A percentile compares a stretch with the other conserved stretches of the same genome.
These are phyloP conservation scores for Kluyveromyces nonfermentans DNA, from an alignment of 805 yeast genomes.

Conservation along the genomic window DNA sequence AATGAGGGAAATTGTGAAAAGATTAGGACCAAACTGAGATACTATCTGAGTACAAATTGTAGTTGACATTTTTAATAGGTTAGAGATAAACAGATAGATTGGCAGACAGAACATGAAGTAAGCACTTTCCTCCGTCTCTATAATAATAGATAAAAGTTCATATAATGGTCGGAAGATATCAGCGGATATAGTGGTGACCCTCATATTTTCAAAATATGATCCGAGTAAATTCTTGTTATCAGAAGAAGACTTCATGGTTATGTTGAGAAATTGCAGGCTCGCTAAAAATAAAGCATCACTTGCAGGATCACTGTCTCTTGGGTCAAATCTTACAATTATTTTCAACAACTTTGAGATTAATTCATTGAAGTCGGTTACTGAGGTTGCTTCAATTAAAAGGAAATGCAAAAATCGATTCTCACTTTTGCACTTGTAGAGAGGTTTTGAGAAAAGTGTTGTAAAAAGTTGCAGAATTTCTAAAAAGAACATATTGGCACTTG, in stretches of 20 bases:
- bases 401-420: conserved; percentile 52
- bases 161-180: conserved; percentile 27
- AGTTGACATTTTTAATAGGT: not conserved
- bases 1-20: not conserved
- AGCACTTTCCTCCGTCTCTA: not conserved
- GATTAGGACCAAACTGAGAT: not conserved
- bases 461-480: conserved; percentile 57
- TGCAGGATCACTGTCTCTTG: conserved; percentile 31
- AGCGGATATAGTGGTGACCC: conserved; percentile 27
- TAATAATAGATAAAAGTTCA: not conserved
- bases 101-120: conserved; percentile 1
- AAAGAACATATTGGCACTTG: not conserved
- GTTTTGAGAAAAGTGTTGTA: conserved; percentile 49
- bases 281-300: conserved; percentile 42
- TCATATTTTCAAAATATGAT: conserved; percentile 23
- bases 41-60: not conserved
- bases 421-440: conserved; percentile 42
- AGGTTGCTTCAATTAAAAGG: conserved; percentile 41
- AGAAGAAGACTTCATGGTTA: conserved; percentile 18
- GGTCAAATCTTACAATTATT: conserved; percentile 41
- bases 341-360: conserved; percentile 66
- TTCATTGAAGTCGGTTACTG: conserved; percentile 39
- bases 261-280: conserved; percentile 43
- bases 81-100: conserved; percentile 2
- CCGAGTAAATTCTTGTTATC: conserved; percentile 12